Evolutionary conservation across 75 land plant species (phyloP), one percentile per base, ranked within the genome.

Genomic region (Cunninghamia lanceolata): DNA sequence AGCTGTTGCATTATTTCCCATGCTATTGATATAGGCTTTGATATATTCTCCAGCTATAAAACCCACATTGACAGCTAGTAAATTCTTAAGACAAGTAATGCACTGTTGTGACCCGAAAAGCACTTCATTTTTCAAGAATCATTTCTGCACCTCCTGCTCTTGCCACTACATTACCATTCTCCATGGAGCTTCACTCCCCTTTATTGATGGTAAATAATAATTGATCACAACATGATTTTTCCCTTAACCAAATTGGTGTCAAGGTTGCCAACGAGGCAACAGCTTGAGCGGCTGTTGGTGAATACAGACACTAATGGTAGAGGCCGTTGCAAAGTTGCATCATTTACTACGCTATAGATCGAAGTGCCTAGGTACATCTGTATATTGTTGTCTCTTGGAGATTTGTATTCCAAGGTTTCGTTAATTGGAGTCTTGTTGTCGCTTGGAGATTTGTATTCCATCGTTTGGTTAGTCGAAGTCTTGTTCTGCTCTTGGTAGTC

Each of bases 21-120:
- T 89, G n/a, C 50, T 66, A 25, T 86, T 89, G 82, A 89, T 83
- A 82, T 89, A 89, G 25, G 85, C 54, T 35, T 59, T 82, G 45
- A 89, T 86, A 13, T 68, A 59, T 39, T 73, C 54, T 59, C 87
- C 87, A 32, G 47, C 17, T n/a, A 38, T 11, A 16, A 43, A 89
- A 70, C 86, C 70, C 83, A 89, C 46, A 84, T 84, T 16, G 21
- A 19, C 82, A 84, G 66, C 79, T 63, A 50, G 28, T 28, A 30
- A 77, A 84, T 79, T 32, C 0, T 50, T 50, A 76, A 19, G 17
- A 52, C 21, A n/a, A n/a, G n/a, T n/a, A n/a, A n/a, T n/a, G n/a
- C n/a, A n/a, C 30, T 84, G 71, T 32, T 59, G 68, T 19, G 68
- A 1, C 7, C 68, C 68, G 68, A 19, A 11, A 74, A 83, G 66